phyloP scores from a whole-genome alignment of 176 grass and related monocot species.

The Oryza punctata region DNA sequence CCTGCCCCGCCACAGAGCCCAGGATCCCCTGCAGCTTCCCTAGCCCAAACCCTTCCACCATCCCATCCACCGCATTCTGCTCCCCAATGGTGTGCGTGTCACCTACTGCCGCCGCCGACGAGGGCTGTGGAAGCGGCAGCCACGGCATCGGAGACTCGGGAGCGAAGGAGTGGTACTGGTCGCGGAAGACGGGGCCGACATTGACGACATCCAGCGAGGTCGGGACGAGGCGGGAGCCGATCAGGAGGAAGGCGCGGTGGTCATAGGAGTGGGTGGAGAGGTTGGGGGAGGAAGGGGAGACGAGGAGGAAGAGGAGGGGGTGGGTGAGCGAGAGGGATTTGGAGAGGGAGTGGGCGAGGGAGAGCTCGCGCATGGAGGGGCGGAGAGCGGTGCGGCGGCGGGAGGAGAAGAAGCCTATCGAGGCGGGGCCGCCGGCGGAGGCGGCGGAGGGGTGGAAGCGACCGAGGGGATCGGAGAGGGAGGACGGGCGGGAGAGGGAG shows the following conservation, averaged over 20 bases:
- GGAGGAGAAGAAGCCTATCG: slow-evolving; percentile 71
- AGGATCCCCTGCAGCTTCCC: slow-evolving; percentile 43
- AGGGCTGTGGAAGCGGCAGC: slow-evolving; percentile 20
- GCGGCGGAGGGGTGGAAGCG: slow-evolving; percentile 18
- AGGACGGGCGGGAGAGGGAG: slow-evolving; percentile 40
- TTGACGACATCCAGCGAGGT: slow-evolving; percentile 54
- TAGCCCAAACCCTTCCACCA: slow-evolving; percentile 45
- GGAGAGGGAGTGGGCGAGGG: slow-evolving; percentile 48
- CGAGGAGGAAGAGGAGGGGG: slow-evolving; percentile 35
- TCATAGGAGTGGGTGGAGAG: slow-evolving; percentile 41
- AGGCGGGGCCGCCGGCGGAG: background rate
- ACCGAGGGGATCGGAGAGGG: slow-evolving; percentile 52
- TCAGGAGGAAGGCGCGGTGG: slow-evolving; percentile 59
- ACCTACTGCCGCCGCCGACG: background rate
- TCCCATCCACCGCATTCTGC: slow-evolving; percentile 42
- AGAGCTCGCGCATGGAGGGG: slow-evolving; percentile 60
- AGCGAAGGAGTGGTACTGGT: slow-evolving; percentile 54
- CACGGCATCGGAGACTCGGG: slow-evolving; percentile 51
- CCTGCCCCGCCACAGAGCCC: slow-evolving; percentile 19
- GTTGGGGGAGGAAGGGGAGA: slow-evolving; percentile 28
- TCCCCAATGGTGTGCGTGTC: slow-evolving; percentile 26
- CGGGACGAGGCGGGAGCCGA: slow-evolving; percentile 44
- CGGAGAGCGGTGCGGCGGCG: slow-evolving; percentile 56
- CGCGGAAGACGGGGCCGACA: slow-evolving; percentile 49
- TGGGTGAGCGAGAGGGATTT: slow-evolving; percentile 29